These are phyloP conservation scores for Aspergillus sp. DNA, from an alignment of 2,329 filamentous ascomycete genomes.

Conservation along the genomic window DNA sequence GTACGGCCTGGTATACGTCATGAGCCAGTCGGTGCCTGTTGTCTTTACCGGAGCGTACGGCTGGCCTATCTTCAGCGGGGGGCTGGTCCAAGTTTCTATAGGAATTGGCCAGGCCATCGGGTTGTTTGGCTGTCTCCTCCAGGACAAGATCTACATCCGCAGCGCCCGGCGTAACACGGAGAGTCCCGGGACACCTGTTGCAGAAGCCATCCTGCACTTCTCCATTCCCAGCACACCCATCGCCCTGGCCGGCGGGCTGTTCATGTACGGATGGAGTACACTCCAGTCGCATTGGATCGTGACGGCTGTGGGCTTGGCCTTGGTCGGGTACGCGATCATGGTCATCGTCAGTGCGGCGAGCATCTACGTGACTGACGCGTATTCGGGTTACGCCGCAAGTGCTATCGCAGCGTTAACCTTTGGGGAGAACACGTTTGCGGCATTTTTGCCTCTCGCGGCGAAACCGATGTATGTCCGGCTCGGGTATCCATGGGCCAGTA, in stretches of 20 bases:
- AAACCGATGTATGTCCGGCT: conserved; percentile 2
- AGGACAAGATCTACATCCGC: conserved; percentile 1
- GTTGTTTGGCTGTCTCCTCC: background rate
- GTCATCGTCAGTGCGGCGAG: conserved; percentile 1
- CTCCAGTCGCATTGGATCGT: conserved; percentile 1
- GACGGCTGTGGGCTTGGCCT: background rate
- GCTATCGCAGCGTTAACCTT: conserved; percentile 1
- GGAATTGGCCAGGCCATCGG: conserved; percentile 1
- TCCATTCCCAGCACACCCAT: conserved; percentile 1
- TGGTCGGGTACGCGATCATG: conserved; percentile 1
- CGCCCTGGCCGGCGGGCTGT: conserved; percentile 1
- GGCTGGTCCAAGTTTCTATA: background rate
- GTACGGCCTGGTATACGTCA: conserved; percentile 1
- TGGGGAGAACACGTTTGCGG: conserved; percentile 2
- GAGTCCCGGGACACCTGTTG: background rate
- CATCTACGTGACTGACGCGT: conserved; percentile 1
- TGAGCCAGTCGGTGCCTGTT: conserved; percentile 1
- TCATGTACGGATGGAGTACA: conserved; percentile 3
- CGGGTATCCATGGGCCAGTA: conserved; percentile 1
- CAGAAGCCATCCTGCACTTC: conserved; percentile 1
- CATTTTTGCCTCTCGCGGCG: conserved; percentile 1
- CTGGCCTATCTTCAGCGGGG: conserved; percentile 1
- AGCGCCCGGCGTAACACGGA: background rate
- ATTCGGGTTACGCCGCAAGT: conserved; percentile 1
- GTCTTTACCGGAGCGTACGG: conserved; percentile 1